phyloP scores from a whole-genome alignment of 768 basidiomycete species.

The Glaciozyma martinii region DNA sequence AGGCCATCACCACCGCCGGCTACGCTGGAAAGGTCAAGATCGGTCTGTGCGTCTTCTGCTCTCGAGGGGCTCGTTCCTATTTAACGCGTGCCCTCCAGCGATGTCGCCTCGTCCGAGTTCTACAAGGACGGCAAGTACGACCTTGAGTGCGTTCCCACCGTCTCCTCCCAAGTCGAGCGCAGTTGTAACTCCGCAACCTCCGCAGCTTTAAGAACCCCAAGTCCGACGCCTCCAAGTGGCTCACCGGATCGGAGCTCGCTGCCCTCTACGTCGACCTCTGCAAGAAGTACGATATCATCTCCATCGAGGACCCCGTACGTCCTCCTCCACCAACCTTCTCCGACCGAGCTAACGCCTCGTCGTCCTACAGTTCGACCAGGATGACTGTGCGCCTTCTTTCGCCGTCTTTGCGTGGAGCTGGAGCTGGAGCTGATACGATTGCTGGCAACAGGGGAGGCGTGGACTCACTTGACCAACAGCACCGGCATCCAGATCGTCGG shows the following conservation, averaged over 20 bases:
- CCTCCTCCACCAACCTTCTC: too few relatives aligned
- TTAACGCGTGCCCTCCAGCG: neutral
- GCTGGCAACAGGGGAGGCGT: conserved; percentile 55
- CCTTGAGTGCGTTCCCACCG: conserved; percentile 49
- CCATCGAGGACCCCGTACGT: conserved; percentile 72
- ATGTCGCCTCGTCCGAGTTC: conserved; percentile 95
- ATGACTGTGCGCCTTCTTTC: conserved; percentile 58
- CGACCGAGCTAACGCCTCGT: too few relatives aligned
- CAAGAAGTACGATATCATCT: conserved; percentile 84
- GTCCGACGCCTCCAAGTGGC: conserved; percentile 94
- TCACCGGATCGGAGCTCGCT: conserved; percentile 83
- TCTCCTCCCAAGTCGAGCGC: neutral
- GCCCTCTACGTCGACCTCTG: conserved; percentile 77
- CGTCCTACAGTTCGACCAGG: conserved; percentile 84
- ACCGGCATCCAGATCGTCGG: conserved; percentile 59
- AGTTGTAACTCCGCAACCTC: neutral
- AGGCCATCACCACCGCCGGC: conserved; percentile 96
- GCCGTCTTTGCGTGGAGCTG: neutral
- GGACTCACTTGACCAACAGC: conserved; percentile 77
- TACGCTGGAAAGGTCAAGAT: conserved; percentile 99
- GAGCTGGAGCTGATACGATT: neutral
- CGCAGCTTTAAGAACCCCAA: conserved; percentile 93
- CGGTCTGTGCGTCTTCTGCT: conserved; percentile 60
- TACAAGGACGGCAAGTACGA: conserved; percentile 99
- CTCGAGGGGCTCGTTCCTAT: neutral